Conservation (phyloP, 352 stramenopile species). For the Globisporangium ultimum region DNA sequence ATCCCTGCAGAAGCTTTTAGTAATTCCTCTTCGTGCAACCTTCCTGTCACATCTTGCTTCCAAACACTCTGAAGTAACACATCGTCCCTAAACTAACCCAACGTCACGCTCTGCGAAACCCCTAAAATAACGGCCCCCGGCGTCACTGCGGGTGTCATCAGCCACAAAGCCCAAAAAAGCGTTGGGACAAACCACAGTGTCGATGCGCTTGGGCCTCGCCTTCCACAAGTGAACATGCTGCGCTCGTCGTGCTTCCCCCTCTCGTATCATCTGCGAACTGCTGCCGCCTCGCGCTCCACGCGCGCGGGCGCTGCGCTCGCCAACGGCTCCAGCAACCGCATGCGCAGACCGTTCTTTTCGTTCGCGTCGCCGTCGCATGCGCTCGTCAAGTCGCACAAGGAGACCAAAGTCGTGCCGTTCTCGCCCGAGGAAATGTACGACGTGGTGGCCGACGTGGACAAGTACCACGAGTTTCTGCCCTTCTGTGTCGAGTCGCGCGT, state of each 20-base stretch:
- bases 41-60: conserved; percentile 8
- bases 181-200: too few relatives aligned
- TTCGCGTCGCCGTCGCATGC: conserved; percentile 46
- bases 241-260: too few relatives aligned
- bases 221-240: conserved; percentile 22
- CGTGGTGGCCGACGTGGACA: conserved; percentile 69
- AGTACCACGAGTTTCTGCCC: conserved; percentile 73
- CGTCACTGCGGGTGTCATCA: too few relatives aligned
- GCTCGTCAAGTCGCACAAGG: conserved; percentile 67
- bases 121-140: too few relatives aligned
- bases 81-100: not conserved
- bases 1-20: too few relatives aligned
- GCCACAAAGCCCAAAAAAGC: too few relatives aligned
- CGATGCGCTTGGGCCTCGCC: not conserved
- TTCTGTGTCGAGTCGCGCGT: conserved; percentile 81
- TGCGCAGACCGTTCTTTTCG: conserved; percentile 44
- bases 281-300: not conserved
- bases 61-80: not conserved
- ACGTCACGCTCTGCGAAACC: too few relatives aligned
- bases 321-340: not conserved
- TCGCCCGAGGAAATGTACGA: conserved; percentile 76
- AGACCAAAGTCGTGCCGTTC: conserved; percentile 77
- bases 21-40: not conserved
- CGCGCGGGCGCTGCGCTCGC: not conserved
- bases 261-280: conserved; percentile 5